A percentile compares a stretch with the other conserved stretches of the same genome.
Evolutionary conservation across 2,329 filamentous ascomycete genomes (phyloP).

Genomic region (Trichocomaceae sp.): DNA sequence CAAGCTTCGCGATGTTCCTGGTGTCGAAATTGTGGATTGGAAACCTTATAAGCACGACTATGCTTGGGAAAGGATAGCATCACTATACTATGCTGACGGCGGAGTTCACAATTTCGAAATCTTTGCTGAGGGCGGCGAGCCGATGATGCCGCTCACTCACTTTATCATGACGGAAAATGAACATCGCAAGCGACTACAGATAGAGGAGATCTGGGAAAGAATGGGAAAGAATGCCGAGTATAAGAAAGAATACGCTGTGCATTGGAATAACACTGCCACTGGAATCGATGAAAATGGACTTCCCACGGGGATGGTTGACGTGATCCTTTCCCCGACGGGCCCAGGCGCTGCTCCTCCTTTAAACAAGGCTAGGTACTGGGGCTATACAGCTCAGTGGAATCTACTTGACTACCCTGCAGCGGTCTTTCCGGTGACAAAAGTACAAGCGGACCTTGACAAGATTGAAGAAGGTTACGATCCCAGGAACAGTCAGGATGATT

Average conservation of each 20-base stretch:
- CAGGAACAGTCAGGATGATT: conserved; percentile 43
- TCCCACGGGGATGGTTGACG: conserved; percentile 40
- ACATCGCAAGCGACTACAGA: conserved; percentile 36
- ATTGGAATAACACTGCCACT: conserved; percentile 41
- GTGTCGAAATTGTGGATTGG: conserved; percentile 24
- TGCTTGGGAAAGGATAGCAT: conserved; percentile 39
- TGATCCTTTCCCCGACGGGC: conserved; percentile 55
- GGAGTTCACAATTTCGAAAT: conserved; percentile 48
- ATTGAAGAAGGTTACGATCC: conserved; percentile 31
- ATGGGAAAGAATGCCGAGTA: conserved; percentile 40
- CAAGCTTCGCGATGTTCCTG: conserved; percentile 11
- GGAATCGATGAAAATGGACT: conserved; percentile 16
- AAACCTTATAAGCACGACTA: conserved; percentile 44
- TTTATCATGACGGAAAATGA: conserved; percentile 55
- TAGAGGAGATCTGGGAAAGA: conserved; percentile 40
- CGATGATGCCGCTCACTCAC: conserved; percentile 51
- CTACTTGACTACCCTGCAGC: conserved; percentile 59
- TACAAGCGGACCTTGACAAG: conserved; percentile 38
- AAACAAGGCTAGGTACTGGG: conserved; percentile 53
- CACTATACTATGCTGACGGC: conserved; percentile 56
- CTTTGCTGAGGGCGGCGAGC: conserved; percentile 51
- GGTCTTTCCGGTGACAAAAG: conserved; percentile 52
- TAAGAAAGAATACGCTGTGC: conserved; percentile 36
- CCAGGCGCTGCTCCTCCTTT: conserved; percentile 51
- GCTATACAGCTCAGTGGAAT: conserved; percentile 63